Conservation (phyloP, 1,139 yeast species). For the Yamadazyma siamensis region DNA sequence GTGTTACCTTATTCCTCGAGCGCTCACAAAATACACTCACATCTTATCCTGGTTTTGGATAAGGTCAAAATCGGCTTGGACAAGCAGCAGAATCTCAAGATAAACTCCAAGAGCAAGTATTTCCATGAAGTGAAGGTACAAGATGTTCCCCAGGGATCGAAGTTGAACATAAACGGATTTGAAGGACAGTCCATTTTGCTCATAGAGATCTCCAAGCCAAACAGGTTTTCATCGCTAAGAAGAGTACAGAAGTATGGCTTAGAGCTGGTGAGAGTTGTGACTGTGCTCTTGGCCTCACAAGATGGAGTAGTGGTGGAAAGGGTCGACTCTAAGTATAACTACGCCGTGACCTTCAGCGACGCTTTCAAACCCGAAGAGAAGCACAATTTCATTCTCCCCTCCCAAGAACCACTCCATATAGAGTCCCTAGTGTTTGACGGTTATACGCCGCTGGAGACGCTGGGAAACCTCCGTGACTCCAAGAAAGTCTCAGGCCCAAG, state of each 20-base stretch:
- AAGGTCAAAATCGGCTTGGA: slow-evolving; percentile 17
- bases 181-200: slow-evolving; percentile 8
- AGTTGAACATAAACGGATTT: not conserved
- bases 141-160: not conserved
- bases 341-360: not conserved
- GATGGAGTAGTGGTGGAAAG: not conserved
- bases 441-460: slow-evolving; percentile 1
- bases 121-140: slow-evolving; percentile 12
- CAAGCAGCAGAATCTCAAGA: slow-evolving; percentile 14
- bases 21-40: too few relatives aligned
- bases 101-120: slow-evolving; percentile 31
- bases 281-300: not conserved
- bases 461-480: not conserved
- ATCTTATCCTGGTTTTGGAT: slow-evolving; percentile 20
- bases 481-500: slow-evolving; percentile 1
- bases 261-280: slow-evolving; percentile 3
- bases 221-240: slow-evolving; percentile 19
- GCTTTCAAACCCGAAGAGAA: not conserved
- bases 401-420: not conserved
- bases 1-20: too few relatives aligned
- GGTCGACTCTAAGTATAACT: too few relatives aligned
- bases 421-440: slow-evolving; percentile 4
- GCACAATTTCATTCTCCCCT: not conserved
- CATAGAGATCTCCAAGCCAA: slow-evolving; percentile 29
- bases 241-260: slow-evolving; percentile 27